Base-by-base conservation (phyloP, 495 filamentous ascomycete species). In the Trichoderma gamsii region DNA sequence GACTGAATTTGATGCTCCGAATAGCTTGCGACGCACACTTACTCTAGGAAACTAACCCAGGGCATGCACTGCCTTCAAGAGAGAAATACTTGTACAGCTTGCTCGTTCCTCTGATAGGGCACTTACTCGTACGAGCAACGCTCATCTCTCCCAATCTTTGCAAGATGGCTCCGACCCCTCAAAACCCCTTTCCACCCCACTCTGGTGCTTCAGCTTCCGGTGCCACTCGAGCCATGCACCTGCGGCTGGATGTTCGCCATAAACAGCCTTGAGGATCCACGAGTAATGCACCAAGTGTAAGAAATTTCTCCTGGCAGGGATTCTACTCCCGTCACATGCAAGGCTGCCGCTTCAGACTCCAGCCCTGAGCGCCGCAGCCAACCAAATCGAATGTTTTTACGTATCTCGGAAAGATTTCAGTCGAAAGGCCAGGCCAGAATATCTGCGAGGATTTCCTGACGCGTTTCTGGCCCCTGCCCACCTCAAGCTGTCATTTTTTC, bases 281-380 rank as follows among this genome's bases (percentile, higher is more conserved):
- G 56, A 61, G 56, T 61, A 61, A 61, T 61, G 56, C 56, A 32
- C 56, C 56, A 61, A 32, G 56, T 16, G 56, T 61, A 15, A 21
- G 56, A 61, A 61, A 32, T 61, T 27, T 61, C 56, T 32, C 56
- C 56, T 61, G 56, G 56, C 56, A 61, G 56, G 56, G 56, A 18
- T 61, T 8, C 12, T 32, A 9, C 16, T 61, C 49, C 51, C 56
- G 56, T 61, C 56, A 61, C 23, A 61, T 27, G 56, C 56, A 32
- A 61, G 56, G 56, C 56, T 61, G 56, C 23, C 56, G 9, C 56
- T 61, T 32, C 9, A 32, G 25, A 29, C 56, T 61, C 56, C 11
- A 32, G 23, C 56, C 27, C 27, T 61, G 13, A 12, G 44, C 13
- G 44, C 44, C 15, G 23, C 56, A 29, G 27, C 56, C 25, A 61